Percentiles rank a stretch among this genome's conserved stretches.
Evolutionary conservation across 305 asterid genomes (phyloP).

Genomic region (Rubia occidens): DNA sequence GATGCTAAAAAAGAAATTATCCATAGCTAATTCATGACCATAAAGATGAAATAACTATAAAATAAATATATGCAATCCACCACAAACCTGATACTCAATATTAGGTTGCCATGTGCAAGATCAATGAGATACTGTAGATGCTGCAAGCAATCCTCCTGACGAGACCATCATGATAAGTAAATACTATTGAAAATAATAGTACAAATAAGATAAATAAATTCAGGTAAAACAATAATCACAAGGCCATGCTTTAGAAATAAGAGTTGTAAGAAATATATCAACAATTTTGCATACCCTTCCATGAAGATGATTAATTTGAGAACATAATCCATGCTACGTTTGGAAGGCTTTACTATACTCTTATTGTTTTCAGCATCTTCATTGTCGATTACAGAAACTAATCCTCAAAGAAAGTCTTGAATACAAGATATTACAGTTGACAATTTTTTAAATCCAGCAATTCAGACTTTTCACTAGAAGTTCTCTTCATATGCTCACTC

Average conservation of each 20-base stretch:
- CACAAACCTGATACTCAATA: conserved; percentile 77
- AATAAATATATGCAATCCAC: conserved; percentile 3
- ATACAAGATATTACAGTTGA: conserved; percentile 51
- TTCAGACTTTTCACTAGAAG: conserved; percentile 28
- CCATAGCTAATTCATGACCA: conserved; percentile 1
- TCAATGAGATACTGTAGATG: conserved; percentile 80
- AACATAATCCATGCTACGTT: conserved; percentile 32
- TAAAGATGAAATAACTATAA: background rate
- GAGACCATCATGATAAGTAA: conserved; percentile 18
- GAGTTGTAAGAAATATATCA: conserved; percentile 27
- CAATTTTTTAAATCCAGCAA: conserved; percentile 37
- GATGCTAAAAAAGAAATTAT: background rate
- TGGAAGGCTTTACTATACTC: conserved; percentile 28
- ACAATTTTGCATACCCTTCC: conserved; percentile 35
- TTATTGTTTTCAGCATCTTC: conserved; percentile 24
- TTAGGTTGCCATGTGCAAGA: conserved; percentile 63
- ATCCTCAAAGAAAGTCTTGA: conserved; percentile 68
- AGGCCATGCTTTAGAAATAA: conserved; percentile 49
- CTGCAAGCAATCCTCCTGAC: conserved; percentile 81
- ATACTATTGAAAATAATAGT: background rate
- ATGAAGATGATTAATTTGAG: conserved; percentile 34
- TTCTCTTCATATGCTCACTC: conserved; percentile 35
- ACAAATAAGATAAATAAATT: conserved; percentile 13
- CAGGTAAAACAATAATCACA: background rate
- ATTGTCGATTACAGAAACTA: conserved; percentile 42